Conservation (phyloP, 208 protist species). For the Trypanosoma melophagium region DNA sequence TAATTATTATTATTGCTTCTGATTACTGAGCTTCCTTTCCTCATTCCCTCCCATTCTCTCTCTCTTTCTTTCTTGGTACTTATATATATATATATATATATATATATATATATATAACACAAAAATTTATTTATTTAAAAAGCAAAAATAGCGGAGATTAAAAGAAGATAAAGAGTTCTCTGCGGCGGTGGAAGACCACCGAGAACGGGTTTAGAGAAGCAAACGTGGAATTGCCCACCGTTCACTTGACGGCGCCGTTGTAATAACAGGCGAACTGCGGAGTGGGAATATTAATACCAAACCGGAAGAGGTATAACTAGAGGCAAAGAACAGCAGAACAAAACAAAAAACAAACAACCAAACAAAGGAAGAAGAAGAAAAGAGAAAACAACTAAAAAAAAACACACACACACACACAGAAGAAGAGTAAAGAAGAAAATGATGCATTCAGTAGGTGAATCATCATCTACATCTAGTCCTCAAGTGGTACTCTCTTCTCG, state of each 20-base stretch:
- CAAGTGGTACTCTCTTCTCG: not conserved
- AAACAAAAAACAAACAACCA: slow-evolving; percentile 9
- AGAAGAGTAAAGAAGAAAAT: slow-evolving; percentile 8
- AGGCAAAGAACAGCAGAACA: too few species aligned
- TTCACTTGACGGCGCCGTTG: too few species aligned
- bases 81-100: slow-evolving; percentile 20
- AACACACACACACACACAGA: not conserved
- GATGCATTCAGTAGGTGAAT: not conserved
- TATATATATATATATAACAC: slow-evolving; percentile 13
- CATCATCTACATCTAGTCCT: not conserved
- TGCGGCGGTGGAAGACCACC: too few species aligned
- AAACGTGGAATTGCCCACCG: too few species aligned
- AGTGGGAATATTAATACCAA: too few species aligned
- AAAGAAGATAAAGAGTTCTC: too few species aligned
- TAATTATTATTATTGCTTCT: slow-evolving; percentile 1
- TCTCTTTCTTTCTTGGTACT: slow-evolving; percentile 8
- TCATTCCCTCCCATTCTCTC: not conserved
- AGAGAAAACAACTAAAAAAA: slow-evolving; percentile 11
- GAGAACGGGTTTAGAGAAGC: too few species aligned
- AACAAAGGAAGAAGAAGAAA: not conserved
- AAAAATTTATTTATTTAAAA: too few species aligned
- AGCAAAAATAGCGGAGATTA: too few species aligned
- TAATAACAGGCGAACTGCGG: too few species aligned
- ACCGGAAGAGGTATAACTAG: too few species aligned
- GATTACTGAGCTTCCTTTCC: not conserved